Base-by-base conservation (phyloP, 768 basidiomycete species). In the Kwoniella heveanensis region DNA sequence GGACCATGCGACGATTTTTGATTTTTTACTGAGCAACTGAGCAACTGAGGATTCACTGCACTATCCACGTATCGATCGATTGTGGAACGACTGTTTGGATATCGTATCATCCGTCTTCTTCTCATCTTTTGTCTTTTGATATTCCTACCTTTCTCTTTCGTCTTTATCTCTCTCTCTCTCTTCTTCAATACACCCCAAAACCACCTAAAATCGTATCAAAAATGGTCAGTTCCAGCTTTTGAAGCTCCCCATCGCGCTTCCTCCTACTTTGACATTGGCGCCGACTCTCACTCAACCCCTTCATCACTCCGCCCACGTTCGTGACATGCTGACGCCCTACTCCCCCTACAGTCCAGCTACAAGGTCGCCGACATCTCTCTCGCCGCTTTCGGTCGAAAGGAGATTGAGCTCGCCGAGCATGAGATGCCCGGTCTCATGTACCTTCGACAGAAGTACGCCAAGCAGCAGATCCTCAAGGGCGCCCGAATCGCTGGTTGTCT, bases 381-480 rank as follows among this genome's bases (percentile, higher is more conserved):
- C 79, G 96, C 96, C 79, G 95, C 95, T 65, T 99, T 97, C 83
- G 78, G 95, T 82, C 92, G 95, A 85, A 99, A 99, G 85, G 95
- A 99, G 85, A 91, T 99, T 76, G 89, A 95, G 84, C 90, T 99
- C 82, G 95, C 95, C 68, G 95, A 99, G 88, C 74, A 71, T 52
- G 82, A 82, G 77, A 94, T 95, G 81, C 71, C 80, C 61, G 71
- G 64, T 57, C 88, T 98, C 80, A 92, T 97, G 86, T 91, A 90
- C 83, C 83, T 96, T 83, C 86, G 93, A 73, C 75, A 85, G 68
- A 95, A 95, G 93, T 86, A 96, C 81, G 87, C 84, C 64, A 83
- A 86, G 21, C 78, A 85, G 32, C 85, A 96, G 84, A 95, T 95
- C 65, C 85, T 99, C 81, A 88, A 89, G 80, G 93, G 92, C 70